Evolutionary conservation across 768 basidiomycete species (phyloP).

Genomic region (Hericium alpestre): DNA sequence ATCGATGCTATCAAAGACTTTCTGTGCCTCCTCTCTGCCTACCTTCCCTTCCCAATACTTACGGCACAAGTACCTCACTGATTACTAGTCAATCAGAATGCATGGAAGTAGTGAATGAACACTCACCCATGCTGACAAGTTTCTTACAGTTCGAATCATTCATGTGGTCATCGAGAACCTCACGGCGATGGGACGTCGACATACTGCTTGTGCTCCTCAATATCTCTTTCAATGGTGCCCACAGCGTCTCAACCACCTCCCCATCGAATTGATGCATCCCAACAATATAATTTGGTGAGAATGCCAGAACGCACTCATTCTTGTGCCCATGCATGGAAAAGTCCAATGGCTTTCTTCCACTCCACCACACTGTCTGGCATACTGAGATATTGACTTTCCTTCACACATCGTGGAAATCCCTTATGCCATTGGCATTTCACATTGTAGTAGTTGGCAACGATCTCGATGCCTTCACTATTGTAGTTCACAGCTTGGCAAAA

Average conservation of each 20-base stretch:
- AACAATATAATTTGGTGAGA: background rate
- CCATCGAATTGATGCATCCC: conserved; percentile 1
- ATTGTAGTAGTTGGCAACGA: background rate
- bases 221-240: conserved; percentile 1
- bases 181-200: background rate
- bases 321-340: conserved; percentile 3
- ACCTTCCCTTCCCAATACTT: background rate
- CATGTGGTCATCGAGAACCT: background rate
- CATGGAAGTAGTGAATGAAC: background rate
- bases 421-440: background rate
- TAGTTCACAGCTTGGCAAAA: background rate
- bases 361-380: background rate
- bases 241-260: conserved; percentile 1
- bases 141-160: conserved; percentile 4
- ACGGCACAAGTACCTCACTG: background rate
- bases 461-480: background rate
- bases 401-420: background rate
- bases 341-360: background rate
- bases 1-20: too few relatives aligned
- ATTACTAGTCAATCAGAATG: background rate
- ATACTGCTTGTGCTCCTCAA: background rate
- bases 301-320: background rate
- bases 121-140: background rate
- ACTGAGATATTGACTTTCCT: background rate
- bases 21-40: too few relatives aligned